Base-by-base conservation (phyloP, 1,284 basidiomycete genomes). In the Phenoliferia sp. region DNA sequence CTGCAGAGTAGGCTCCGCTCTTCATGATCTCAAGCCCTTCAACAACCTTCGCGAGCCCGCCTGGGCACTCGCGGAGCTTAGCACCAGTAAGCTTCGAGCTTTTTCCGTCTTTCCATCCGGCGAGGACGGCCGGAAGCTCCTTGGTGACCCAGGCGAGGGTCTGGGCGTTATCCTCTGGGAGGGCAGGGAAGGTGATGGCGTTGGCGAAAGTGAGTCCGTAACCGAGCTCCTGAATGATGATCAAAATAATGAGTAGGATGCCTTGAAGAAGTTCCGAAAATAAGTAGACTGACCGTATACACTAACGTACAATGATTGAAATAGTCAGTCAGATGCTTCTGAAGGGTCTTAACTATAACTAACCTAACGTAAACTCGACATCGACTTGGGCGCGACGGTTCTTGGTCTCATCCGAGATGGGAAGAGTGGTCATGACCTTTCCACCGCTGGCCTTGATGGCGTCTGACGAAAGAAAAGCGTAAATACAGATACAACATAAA, bases 1-100 rank as follows among this genome's bases (percentile, higher is more conserved):
- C 63, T 4, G 64, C 70, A 22, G 59, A 62, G 60, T 69, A 66
- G 66, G 66, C 70, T 50, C 71, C 71, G 3, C 39, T 56, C 61
- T 71, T 71, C 22, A 74, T 34, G 56, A 66, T 66, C 35, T 74
- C 67, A 22, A 74, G 33, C 0, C 71, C 73, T 12, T 71, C 69
- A 44, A 62, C 56, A 63, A 74, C 50, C 10, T 59, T 66, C 17
- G 64, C 65, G 32, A 74, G 44, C 0, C 71, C 73, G 22, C 73
- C 73, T 1, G 65, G 48, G 48, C 5, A 19, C 9, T 52, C 5
- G 48, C 48, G 48, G 48, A 52, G 22, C 48, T 52, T 52, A 6
- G 48, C 22, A 26, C 48, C 48, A 6, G 28, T 26, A 19, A 52
- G 48, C 48, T 52, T 52, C 9, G 48, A 6, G 48, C 48, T 52